A percentile compares a stretch with the other conserved stretches of the same genome.
phyloP scores from a whole-genome alignment of 23 red algal species.

The Chondrus crispus region DNA sequence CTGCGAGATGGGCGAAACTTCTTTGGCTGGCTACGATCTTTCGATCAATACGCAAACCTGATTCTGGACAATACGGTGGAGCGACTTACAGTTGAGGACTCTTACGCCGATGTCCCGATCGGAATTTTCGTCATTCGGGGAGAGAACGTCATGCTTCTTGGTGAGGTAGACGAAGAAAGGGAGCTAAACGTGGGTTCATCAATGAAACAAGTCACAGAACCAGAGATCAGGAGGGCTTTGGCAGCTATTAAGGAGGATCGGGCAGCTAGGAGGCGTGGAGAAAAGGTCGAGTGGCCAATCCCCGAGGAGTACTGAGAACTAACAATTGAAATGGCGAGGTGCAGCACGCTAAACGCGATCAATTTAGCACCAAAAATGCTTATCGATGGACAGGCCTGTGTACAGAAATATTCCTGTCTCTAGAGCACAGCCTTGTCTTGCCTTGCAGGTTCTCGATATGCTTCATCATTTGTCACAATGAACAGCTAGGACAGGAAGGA shows the following conservation, averaged over 20 bases:
- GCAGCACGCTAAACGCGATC: too few species aligned
- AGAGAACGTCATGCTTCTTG: constrained; percentile 99
- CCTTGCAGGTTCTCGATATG: too few species aligned
- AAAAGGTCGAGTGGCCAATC: constrained; percentile 57
- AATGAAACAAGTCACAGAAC: constrained; percentile 65
- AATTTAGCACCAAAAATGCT: too few species aligned
- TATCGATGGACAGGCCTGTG: too few species aligned
- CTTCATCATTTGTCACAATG: neutral
- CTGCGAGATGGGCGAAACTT: constrained; percentile 93
- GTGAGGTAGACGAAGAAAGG: constrained; percentile 73
- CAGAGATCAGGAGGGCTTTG: constrained; percentile 54
- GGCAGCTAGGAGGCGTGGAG: neutral
- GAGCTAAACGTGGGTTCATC: constrained; percentile 25
- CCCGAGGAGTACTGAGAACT: constrained; percentile 57
- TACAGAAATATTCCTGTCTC: too few species aligned
- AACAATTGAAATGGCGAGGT: too few species aligned
- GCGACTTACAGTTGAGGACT: constrained; percentile 72
- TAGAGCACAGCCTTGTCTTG: too few species aligned
- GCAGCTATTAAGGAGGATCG: constrained; percentile 2
- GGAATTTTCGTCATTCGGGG: constrained; percentile 93
- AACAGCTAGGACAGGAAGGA: constrained; percentile 29
- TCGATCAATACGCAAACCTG: constrained; percentile 98
- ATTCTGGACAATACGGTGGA: constrained; percentile 89
- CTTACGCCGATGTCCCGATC: constrained; percentile 85
- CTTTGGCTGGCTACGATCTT: constrained; percentile 83